phyloP scores from a whole-genome alignment of 2,329 filamentous ascomycete species.

The Diaporthe sp. region DNA sequence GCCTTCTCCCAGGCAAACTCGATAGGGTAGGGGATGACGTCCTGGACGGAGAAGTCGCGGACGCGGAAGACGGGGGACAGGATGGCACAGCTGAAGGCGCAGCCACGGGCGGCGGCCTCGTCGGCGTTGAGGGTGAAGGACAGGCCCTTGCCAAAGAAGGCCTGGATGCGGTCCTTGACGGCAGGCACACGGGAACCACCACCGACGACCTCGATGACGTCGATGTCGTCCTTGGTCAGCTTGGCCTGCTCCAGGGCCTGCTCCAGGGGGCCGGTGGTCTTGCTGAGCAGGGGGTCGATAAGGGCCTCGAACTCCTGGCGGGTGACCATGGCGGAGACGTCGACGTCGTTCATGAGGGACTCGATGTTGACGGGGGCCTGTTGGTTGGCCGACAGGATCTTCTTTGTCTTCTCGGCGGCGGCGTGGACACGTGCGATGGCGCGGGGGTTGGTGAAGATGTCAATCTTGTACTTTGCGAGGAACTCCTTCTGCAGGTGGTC shows the following conservation, averaged over 20 bases:
- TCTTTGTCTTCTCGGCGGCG: conserved; percentile 97
- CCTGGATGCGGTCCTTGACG: conserved; percentile 89
- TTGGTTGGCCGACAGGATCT: conserved; percentile 96
- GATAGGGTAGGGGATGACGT: conserved; percentile 98
- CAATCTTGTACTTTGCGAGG: conserved; percentile 97
- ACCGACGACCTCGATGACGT: conserved; percentile 92
- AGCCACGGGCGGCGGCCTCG: conserved; percentile 94
- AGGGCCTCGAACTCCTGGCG: conserved; percentile 95
- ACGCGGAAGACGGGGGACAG: conserved; percentile 98
- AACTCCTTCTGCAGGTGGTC: conserved; percentile 97
- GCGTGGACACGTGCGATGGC: conserved; percentile 88
- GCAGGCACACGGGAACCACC: conserved; percentile 94
- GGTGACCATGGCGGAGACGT: conserved; percentile 90
- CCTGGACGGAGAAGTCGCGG: conserved; percentile 96
- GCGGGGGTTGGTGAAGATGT: conserved; percentile 91
- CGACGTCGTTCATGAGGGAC: conserved; percentile 97
- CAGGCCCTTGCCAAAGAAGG: conserved; percentile 92
- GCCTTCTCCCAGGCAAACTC: conserved; percentile 99
- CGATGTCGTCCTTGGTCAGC: conserved; percentile 91
- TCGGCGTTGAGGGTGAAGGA: conserved; percentile 99
- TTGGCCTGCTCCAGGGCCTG: conserved; percentile 95
- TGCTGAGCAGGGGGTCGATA: conserved; percentile 84
- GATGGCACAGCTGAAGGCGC: conserved; percentile 97
- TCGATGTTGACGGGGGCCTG: conserved; percentile 95
- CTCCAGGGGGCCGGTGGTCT: conserved; percentile 82